Evolutionary conservation across 305 asterid species (phyloP).

Genomic region (Nicotiana rustica): DNA sequence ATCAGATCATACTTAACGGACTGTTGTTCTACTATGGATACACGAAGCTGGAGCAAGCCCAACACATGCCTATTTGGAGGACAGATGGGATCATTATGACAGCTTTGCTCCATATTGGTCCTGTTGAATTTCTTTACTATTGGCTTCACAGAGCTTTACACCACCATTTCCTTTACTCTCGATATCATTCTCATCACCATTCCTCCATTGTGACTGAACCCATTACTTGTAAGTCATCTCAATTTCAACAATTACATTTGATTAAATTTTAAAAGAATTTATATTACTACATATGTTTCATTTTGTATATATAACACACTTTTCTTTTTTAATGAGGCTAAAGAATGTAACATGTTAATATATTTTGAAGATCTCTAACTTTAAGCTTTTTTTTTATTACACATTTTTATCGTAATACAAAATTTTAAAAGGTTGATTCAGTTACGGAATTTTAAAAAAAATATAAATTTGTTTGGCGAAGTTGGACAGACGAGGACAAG

Average conservation of each 20-base stretch:
- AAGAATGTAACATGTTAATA: background rate
- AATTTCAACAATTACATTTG: constrained; percentile 10
- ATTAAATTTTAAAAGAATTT: background rate
- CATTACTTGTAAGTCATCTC: constrained; percentile 65
- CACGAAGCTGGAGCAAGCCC: constrained; percentile 36
- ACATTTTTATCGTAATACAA: no score
- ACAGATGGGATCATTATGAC: constrained; percentile 65
- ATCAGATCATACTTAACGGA: constrained; percentile 78
- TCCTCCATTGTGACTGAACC: constrained; percentile 93
- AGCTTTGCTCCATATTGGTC: constrained; percentile 60
- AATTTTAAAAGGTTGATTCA: no score
- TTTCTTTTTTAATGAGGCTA: background rate
- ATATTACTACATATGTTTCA: background rate
- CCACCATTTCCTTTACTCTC: constrained; percentile 86
- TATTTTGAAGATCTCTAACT: background rate
- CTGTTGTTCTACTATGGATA: constrained; percentile 55
- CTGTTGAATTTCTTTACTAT: constrained; percentile 84
- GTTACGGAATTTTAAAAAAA: no score
- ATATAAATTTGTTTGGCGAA: no score
- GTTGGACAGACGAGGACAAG: background rate
- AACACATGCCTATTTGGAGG: constrained; percentile 68
- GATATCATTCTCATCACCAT: constrained; percentile 95
- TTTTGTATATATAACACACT: background rate
- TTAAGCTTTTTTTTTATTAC: no score
- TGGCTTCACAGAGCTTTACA: constrained; percentile 94